phyloP scores from a whole-genome alignment of 306 rosid genomes.

The Quercus wislizeni region DNA sequence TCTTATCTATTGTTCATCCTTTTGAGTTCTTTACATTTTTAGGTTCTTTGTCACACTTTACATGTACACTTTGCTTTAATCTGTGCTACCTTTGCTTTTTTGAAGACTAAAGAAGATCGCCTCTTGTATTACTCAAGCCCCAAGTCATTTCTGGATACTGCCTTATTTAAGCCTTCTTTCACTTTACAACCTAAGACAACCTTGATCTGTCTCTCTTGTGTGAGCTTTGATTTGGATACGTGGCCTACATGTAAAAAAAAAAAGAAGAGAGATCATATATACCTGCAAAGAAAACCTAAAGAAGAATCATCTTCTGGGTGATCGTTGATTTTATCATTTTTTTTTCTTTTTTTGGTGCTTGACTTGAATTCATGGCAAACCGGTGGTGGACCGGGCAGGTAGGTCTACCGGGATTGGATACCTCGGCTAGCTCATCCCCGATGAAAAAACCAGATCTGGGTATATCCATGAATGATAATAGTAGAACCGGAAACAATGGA shows the following conservation, averaged over 20 bases:
- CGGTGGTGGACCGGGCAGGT: conserved; percentile 82
- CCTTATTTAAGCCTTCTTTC: neutral
- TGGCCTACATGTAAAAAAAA: neutral
- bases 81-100: neutral
- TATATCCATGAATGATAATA: conserved; percentile 52
- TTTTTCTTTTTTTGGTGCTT: neutral
- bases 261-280: neutral
- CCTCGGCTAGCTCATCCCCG: conserved; percentile 31
- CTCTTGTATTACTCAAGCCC: neutral
- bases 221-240: neutral
- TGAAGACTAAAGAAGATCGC: neutral
- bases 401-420: conserved; percentile 49
- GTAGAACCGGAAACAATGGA: neutral
- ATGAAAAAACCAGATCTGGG: conserved; percentile 74
- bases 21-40: neutral
- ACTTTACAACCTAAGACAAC: neutral
- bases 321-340: neutral
- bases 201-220: neutral
- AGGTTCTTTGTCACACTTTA: neutral
- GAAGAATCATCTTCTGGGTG: neutral
- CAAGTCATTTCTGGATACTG: neutral
- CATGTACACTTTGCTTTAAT: neutral
- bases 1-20: neutral
- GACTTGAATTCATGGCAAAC: conserved; percentile 52
- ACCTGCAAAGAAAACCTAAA: neutral